A percentile compares a stretch with the other conserved stretches of the same genome.
phyloP scores from a whole-genome alignment of 805 yeast genomes.

The Lipomyces mesembrius region DNA sequence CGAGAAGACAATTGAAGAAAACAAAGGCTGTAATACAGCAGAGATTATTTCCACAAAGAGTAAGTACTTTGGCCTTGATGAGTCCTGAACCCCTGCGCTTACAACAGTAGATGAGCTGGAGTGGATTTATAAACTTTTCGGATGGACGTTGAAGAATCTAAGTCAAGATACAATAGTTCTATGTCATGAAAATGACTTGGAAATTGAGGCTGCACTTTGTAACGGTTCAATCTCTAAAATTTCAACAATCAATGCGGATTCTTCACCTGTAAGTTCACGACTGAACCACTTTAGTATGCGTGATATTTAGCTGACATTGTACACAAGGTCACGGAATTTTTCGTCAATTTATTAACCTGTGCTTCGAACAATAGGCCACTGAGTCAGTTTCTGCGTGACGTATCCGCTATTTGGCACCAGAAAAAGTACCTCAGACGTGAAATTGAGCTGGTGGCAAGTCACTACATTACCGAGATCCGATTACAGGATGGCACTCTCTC shows the following conservation, averaged over 20 bases:
- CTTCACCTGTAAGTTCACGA: slow-evolving; percentile 15
- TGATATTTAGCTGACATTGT: neutral
- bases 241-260: neutral
- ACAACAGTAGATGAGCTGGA: slow-evolving; percentile 12
- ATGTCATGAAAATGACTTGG: slow-evolving; percentile 10
- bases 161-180: slow-evolving; percentile 8
- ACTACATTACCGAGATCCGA: slow-evolving; percentile 17
- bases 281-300: neutral
- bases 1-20: slow-evolving; percentile 35
- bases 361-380: neutral
- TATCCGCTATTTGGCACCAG: slow-evolving; percentile 8
- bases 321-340: slow-evolving; percentile 15
- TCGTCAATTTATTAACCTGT: neutral
- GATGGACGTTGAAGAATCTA: slow-evolving; percentile 19
- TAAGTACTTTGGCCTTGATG: neutral
- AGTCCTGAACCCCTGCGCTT: neutral
- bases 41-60: slow-evolving; percentile 33
- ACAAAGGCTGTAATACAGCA: slow-evolving; percentile 34
- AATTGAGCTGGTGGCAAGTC: slow-evolving; percentile 16
- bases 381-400: slow-evolving; percentile 3
- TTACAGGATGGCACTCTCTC: neutral
- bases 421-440: slow-evolving; percentile 8
- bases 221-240: neutral
- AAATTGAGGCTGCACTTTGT: slow-evolving; percentile 6
- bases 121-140: slow-evolving; percentile 16